Evolutionary conservation across 345 rosid species (phyloP).

Genomic region (Gossypioides kirkii): DNA sequence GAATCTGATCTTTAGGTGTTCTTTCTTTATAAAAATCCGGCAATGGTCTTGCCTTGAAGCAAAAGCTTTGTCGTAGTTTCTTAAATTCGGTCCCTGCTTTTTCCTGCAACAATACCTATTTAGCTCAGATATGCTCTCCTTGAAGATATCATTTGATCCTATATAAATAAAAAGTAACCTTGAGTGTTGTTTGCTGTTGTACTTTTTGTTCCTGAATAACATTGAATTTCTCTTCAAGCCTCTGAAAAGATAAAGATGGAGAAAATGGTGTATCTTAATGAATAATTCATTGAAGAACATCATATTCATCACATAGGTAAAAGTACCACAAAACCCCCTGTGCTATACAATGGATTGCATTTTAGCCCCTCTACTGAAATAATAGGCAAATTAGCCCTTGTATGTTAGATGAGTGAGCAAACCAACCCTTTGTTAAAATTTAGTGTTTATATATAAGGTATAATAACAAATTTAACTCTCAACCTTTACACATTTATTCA

Average conservation of each 20-base stretch:
- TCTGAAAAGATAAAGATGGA: conserved; percentile 32
- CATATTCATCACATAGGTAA: neutral
- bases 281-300: neutral
- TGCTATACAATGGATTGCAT: too few species aligned
- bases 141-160: neutral
- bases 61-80: conserved; percentile 53
- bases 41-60: conserved; percentile 93
- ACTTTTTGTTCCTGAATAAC: conserved; percentile 38
- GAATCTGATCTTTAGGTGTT: conserved; percentile 29
- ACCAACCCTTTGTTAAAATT: too few species aligned
- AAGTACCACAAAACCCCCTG: too few species aligned
- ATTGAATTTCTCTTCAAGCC: conserved; percentile 80
- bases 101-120: conserved; percentile 28
- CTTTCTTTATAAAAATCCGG: conserved; percentile 76
- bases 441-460: too few species aligned
- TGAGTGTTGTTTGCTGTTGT: conserved; percentile 45
- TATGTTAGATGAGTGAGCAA: too few species aligned
- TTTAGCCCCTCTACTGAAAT: too few species aligned
- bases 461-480: too few species aligned
- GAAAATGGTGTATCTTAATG: neutral
- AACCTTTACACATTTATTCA: too few species aligned
- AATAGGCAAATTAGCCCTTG: too few species aligned
- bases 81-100: conserved; percentile 64
- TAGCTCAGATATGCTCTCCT: neutral
- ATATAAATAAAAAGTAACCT: conserved; percentile 26